phyloP scores from a whole-genome alignment of 2,329 filamentous ascomycete genomes.

The Aaosphaeria pasadenensis region DNA sequence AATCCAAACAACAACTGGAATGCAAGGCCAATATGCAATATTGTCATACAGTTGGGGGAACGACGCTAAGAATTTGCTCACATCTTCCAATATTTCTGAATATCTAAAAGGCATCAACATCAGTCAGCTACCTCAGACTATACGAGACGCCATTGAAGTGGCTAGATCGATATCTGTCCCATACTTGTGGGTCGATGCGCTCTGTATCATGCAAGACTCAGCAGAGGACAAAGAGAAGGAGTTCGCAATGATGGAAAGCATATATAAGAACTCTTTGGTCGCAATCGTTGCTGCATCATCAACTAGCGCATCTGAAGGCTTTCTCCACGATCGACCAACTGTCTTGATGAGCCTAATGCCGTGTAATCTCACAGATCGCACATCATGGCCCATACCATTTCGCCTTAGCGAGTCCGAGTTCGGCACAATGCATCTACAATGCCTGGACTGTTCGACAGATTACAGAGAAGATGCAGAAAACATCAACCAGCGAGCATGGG shows the following conservation, averaged over 20 bases:
- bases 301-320: background rate
- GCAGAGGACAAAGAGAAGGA: constrained; percentile 2
- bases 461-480: background rate
- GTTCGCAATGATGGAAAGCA: constrained; percentile 1
- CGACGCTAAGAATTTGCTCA: background rate
- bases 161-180: background rate
- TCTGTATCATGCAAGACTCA: constrained; percentile 6
- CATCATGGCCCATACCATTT: background rate
- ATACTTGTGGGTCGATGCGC: constrained; percentile 6
- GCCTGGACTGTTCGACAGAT: background rate
- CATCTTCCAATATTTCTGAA: background rate
- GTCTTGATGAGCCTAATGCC: background rate
- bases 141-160: constrained; percentile 1
- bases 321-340: background rate
- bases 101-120: background rate
- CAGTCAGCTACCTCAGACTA: background rate
- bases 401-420: background rate
- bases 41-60: constrained; percentile 2
- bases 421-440: constrained; percentile 1
- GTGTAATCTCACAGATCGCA: background rate
- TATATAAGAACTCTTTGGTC: constrained; percentile 1
- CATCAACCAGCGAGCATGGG: background rate
- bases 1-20: background rate
- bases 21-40: constrained; percentile 1
- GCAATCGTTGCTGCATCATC: constrained; percentile 1